phyloP scores from a whole-genome alignment of 805 yeast genomes.

The Saccharomycopsis vini region DNA sequence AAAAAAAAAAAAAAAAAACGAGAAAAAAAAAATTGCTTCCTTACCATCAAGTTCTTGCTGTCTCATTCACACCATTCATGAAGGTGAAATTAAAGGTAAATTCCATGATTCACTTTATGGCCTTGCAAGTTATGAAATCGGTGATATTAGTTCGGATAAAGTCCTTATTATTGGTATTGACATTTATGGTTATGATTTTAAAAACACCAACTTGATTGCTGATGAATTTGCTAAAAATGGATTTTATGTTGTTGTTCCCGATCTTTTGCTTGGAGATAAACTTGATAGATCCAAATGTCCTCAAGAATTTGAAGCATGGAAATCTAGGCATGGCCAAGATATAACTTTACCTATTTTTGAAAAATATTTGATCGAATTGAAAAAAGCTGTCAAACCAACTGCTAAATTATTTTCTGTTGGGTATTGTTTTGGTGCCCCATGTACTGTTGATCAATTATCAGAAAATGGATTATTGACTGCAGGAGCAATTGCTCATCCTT shows the following conservation, averaged over 20 bases:
- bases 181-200: constrained; percentile 51
- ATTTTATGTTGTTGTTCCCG: constrained; percentile 65
- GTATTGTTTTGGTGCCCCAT: constrained; percentile 80
- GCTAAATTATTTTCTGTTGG: constrained; percentile 45
- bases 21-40: no score
- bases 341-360: neutral
- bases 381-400: constrained; percentile 14
- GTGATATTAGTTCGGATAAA: constrained; percentile 27
- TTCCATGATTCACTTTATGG: constrained; percentile 7
- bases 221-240: constrained; percentile 55
- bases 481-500: constrained; percentile 81
- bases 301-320: neutral
- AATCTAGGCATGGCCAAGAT: neutral
- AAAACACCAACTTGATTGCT: constrained; percentile 54
- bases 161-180: constrained; percentile 62
- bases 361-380: neutral
- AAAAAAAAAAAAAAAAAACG: no score
- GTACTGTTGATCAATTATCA: constrained; percentile 32
- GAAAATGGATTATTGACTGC: constrained; percentile 37
- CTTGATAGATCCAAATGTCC: neutral
- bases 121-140: constrained; percentile 25
- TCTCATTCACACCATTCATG: constrained; percentile 1
- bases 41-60: no score
- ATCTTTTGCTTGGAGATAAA: constrained; percentile 47
- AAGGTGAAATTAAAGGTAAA: neutral